phyloP scores from a whole-genome alignment of 2,329 filamentous ascomycete genomes.

The Colletotrichum limetticola region DNA sequence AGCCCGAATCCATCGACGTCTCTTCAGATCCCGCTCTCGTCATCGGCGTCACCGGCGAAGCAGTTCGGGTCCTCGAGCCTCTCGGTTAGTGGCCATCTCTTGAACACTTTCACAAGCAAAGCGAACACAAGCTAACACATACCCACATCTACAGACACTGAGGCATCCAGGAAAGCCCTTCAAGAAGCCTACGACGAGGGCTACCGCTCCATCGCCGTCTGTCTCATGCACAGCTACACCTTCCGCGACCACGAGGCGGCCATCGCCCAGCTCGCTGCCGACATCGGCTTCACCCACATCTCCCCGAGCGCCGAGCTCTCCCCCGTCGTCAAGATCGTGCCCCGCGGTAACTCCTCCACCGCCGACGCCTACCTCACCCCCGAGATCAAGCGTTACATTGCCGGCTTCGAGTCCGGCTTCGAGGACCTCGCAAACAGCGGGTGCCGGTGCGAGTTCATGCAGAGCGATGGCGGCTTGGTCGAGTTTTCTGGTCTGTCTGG shows the following conservation, averaged over 20 bases:
- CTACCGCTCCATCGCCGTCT: conserved; percentile 74
- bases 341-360: conserved; percentile 79
- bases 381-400: conserved; percentile 75
- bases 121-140: neutral
- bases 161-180: conserved; percentile 64
- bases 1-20: conserved; percentile 19
- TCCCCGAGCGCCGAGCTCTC: conserved; percentile 59
- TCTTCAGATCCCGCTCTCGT: conserved; percentile 45
- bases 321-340: conserved; percentile 77
- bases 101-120: accelerated
- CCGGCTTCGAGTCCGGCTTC: conserved; percentile 48
- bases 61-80: conserved; percentile 71
- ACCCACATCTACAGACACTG: conserved; percentile 49
- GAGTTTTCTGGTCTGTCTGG: conserved; percentile 74
- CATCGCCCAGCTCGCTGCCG: conserved; percentile 47
- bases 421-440: conserved; percentile 63
- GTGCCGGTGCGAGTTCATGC: conserved; percentile 78
- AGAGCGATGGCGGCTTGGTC: conserved; percentile 64
- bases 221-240: conserved; percentile 78
- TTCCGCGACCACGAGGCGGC: conserved; percentile 69
- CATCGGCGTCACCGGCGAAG: conserved; percentile 74
- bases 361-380: conserved; percentile 85
- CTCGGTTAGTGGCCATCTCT: conserved; percentile 46
- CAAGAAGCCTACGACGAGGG: conserved; percentile 70
- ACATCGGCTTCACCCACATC: conserved; percentile 71